phyloP scores from a whole-genome alignment of 2,329 filamentous ascomycete species.

The Samsoniella hepiali region DNA sequence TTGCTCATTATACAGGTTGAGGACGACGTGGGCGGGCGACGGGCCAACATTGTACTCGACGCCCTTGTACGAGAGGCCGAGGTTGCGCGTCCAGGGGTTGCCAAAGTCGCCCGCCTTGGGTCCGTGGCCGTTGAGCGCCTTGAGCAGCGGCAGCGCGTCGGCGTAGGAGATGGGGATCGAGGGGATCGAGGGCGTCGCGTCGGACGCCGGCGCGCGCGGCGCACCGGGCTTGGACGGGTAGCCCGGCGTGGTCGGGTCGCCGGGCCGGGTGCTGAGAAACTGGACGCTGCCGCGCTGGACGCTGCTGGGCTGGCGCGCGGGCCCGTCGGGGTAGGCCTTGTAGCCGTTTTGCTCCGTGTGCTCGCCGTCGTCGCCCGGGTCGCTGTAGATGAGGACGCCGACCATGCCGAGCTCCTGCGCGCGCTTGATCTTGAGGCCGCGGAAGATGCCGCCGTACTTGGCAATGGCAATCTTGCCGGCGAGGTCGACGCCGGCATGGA shows the following conservation, averaged over 20 bases:
- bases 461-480: slow-evolving; percentile 82
- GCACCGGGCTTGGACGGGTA: slow-evolving; percentile 91
- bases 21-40: slow-evolving; percentile 65
- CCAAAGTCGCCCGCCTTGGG: slow-evolving; percentile 73
- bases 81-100: slow-evolving; percentile 64
- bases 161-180: slow-evolving; percentile 87
- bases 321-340: slow-evolving; percentile 76
- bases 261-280: slow-evolving; percentile 67
- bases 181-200: slow-evolving; percentile 76
- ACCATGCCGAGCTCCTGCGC: slow-evolving; percentile 88
- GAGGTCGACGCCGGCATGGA: slow-evolving; percentile 70
- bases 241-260: slow-evolving; percentile 87
- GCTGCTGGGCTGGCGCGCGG: slow-evolving; percentile 80
- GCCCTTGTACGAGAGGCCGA: slow-evolving; percentile 74
- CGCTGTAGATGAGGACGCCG: slow-evolving; percentile 79
- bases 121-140: slow-evolving; percentile 84
- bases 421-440: slow-evolving; percentile 87
- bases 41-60: slow-evolving; percentile 84
- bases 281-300: slow-evolving; percentile 87
- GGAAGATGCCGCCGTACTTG: slow-evolving; percentile 82
- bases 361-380: slow-evolving; percentile 84
- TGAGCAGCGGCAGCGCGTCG: slow-evolving; percentile 84
- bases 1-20: slow-evolving; percentile 76
- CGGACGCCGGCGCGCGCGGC: slow-evolving; percentile 67
- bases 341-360: slow-evolving; percentile 79